These are phyloP conservation scores for Cercophora newfieldiana DNA, from an alignment of 495 filamentous ascomycete genomes.

Conservation along the genomic window DNA sequence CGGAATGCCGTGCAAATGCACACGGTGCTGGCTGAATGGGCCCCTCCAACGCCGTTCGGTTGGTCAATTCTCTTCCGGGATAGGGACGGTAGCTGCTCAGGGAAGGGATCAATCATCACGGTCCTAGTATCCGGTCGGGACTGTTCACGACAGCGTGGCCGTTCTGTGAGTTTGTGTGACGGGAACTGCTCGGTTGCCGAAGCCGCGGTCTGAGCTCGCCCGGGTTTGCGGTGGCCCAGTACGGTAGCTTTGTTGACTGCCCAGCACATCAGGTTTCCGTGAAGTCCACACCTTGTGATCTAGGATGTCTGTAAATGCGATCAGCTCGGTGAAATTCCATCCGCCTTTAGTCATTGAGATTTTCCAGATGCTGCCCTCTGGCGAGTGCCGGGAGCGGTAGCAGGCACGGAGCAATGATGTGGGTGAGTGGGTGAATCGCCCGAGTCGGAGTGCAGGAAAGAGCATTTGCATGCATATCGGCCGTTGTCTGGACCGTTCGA, in stretches of 20 bases:
- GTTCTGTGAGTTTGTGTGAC: background rate
- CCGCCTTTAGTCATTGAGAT: too few relatives aligned
- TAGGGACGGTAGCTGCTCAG: background rate
- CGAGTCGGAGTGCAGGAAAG: background rate
- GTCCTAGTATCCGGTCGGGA: background rate
- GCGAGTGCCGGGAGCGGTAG: background rate
- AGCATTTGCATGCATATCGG: background rate
- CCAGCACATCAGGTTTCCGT: too few relatives aligned
- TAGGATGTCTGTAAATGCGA: too few relatives aligned
- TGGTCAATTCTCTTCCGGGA: background rate
- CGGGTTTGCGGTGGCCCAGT: background rate
- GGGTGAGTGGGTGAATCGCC: background rate
- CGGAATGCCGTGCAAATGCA: background rate
- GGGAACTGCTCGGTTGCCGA: background rate
- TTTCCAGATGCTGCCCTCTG: too few relatives aligned
- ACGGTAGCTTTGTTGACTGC: background rate
- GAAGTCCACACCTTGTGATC: too few relatives aligned
- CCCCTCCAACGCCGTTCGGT: background rate
- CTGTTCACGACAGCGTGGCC: background rate
- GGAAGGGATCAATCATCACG: background rate
- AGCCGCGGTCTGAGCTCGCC: background rate
- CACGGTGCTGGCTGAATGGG: background rate
- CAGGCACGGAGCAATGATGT: background rate
- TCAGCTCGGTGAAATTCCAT: too few relatives aligned
- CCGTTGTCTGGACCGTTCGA: slow-evolving; percentile 16